A percentile compares a stretch with the other conserved stretches of the same genome.
Evolutionary conservation across 257 asterid species (phyloP).

Genomic region (Solanum acaule): DNA sequence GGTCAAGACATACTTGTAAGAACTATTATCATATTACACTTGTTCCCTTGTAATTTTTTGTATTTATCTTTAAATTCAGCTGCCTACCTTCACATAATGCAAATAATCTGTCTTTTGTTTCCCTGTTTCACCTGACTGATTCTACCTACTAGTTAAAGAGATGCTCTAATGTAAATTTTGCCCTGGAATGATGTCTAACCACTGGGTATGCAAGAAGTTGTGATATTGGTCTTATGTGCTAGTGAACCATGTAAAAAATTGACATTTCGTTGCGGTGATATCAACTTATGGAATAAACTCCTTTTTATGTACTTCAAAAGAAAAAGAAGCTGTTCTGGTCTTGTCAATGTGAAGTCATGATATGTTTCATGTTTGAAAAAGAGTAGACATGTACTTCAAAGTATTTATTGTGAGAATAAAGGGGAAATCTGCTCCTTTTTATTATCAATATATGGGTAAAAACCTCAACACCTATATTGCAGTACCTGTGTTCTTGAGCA

Average conservation of each 20-base stretch:
- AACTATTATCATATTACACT: neutral
- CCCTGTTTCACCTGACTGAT: neutral
- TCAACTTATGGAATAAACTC: neutral
- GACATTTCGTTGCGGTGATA: neutral
- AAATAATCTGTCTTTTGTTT: neutral
- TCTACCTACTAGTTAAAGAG: neutral
- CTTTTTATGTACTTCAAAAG: neutral
- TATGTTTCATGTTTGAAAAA: neutral
- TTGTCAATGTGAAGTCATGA: neutral
- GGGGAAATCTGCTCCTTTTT: neutral
- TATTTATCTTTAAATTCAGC: neutral
- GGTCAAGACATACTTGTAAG: constrained; percentile 99
- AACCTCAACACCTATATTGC: neutral
- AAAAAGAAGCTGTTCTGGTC: neutral
- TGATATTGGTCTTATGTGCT: neutral
- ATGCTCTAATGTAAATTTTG: neutral
- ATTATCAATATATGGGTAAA: neutral
- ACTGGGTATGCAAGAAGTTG: neutral
- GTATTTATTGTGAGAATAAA: neutral
- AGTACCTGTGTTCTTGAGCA: neutral
- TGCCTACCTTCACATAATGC: neutral
- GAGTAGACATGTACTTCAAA: neutral
- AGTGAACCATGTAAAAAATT: neutral
- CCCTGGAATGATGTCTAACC: neutral
- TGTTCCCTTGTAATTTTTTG: neutral